phyloP scores from a whole-genome alignment of 345 rosid genomes.

The Linum trigynum region DNA sequence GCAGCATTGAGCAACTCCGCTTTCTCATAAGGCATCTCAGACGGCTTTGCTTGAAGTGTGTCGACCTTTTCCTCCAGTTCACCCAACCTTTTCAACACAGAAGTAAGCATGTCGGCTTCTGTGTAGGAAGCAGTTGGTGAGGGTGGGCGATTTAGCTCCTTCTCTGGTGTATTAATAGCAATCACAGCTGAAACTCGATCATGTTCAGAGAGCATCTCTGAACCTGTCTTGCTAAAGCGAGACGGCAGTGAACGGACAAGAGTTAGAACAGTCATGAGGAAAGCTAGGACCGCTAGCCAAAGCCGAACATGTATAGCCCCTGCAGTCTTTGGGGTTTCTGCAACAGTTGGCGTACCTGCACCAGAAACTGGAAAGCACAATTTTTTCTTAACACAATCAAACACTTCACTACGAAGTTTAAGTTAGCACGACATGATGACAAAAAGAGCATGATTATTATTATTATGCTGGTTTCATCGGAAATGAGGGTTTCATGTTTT shows the following conservation, averaged over 20 bases:
- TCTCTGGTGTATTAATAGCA: slow-evolving; percentile 18
- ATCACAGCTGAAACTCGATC: slow-evolving; percentile 32
- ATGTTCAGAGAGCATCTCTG: slow-evolving; percentile 22
- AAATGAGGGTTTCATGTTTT: too few species aligned
- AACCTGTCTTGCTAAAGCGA: slow-evolving; percentile 42
- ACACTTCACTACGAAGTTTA: too few species aligned
- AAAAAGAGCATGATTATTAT: too few species aligned
- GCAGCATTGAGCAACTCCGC: slow-evolving; percentile 94
- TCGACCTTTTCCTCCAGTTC: slow-evolving; percentile 88
- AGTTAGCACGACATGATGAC: too few species aligned
- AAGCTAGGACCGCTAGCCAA: slow-evolving; percentile 38
- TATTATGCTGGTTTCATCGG: too few species aligned
- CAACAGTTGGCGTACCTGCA: slow-evolving; percentile 36
- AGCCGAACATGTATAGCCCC: slow-evolving; percentile 46
- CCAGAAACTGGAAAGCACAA: background rate
- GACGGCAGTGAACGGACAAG: slow-evolving; percentile 39
- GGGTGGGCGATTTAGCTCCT: slow-evolving; percentile 47
- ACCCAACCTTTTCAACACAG: slow-evolving; percentile 68
- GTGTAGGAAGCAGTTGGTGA: slow-evolving; percentile 43
- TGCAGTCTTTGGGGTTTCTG: slow-evolving; percentile 38
- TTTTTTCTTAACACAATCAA: background rate
- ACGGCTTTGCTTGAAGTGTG: slow-evolving; percentile 76
- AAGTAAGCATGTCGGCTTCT: slow-evolving; percentile 53
- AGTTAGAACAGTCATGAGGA: slow-evolving; percentile 49
- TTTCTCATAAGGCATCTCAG: slow-evolving; percentile 96